Evolutionary conservation across 257 asterid species (phyloP), one percentile per base, ranked within the genome.

Genomic region (Petunia axillaris): DNA sequence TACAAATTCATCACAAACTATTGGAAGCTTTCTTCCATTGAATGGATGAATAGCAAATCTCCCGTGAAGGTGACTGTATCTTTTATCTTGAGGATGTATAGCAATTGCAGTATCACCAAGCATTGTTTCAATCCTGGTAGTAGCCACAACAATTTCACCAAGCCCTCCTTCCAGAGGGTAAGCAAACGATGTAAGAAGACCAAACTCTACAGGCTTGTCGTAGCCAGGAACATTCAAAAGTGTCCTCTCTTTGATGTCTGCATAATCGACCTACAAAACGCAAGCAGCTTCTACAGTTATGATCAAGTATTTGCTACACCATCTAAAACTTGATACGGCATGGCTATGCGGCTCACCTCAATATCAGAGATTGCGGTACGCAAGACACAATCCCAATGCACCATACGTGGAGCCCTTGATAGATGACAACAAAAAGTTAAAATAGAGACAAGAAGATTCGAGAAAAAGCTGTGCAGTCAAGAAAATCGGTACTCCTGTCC

Each of bases 81-180:
- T 87, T 62, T 86, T 77, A 83, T 96, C 99, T 78, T 93, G 85
- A 6, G 99, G 98, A 87, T 96, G 99, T 81, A 96, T 84, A 46
- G 99, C 98, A 84, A 96, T 89, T 15, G 99, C 99, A 65, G 99
- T 90, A 83, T 93, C 99, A 62, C 99, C 99, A 64, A 96, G 91
- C 99, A 93, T 92, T 71, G 99, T 94, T 84, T 96, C 99, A 81
- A 93, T 89, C 74, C 98, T 90, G 5, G 99, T 96, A 77, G 99
- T 96, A 8, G 99, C 99, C 85, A 96, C 99, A 76, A 96, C 89
- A 87, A 96, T 88, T 88, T 96, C 99, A 53, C 95, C 98, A 79
- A 90, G 83, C 58, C 86, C 91, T 65, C 85, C 96, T 89, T 94
- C 98, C 86, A 96, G 81, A 79, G 97, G 97, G 89, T 96, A 96